phyloP scores from a whole-genome alignment of 2,329 filamentous ascomycete species.

The Purpureocillium lavendulum region DNA sequence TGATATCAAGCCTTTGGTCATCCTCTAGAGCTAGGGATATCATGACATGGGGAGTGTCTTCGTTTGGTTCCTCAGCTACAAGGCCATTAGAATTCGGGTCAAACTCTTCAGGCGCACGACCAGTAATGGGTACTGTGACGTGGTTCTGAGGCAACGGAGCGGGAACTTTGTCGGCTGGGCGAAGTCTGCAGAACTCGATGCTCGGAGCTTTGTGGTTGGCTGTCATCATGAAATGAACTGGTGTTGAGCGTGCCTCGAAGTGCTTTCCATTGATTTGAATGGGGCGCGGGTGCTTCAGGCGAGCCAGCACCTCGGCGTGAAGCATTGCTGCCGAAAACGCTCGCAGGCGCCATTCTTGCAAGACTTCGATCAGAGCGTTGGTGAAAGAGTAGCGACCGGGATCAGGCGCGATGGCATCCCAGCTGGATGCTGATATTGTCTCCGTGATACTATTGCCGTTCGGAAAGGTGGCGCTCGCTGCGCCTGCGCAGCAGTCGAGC shows the following conservation, averaged over 20 bases:
- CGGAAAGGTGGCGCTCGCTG: constrained; percentile 50
- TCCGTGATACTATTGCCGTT: constrained; percentile 52
- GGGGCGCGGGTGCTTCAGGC: constrained; percentile 49
- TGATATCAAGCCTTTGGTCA: constrained; percentile 46
- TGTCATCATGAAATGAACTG: constrained; percentile 57
- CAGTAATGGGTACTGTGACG: constrained; percentile 11
- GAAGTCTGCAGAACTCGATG: constrained; percentile 41
- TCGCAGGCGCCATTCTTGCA: constrained; percentile 46
- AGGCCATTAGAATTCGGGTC: constrained; percentile 13
- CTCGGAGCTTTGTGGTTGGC: constrained; percentile 50
- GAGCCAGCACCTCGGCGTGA: constrained; percentile 51
- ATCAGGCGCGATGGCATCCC: constrained; percentile 52
- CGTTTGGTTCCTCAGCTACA: constrained; percentile 36
- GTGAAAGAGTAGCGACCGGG: constrained; percentile 53
- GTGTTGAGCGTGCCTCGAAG: constrained; percentile 49
- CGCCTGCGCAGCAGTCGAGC: constrained; percentile 51
- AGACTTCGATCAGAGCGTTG: constrained; percentile 48
- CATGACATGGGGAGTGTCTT: constrained; percentile 51
- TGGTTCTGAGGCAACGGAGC: constrained; percentile 14
- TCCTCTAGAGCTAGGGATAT: constrained; percentile 52
- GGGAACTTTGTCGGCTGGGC: constrained; percentile 14
- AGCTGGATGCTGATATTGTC: constrained; percentile 53
- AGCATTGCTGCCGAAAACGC: constrained; percentile 53
- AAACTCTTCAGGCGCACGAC: constrained; percentile 16
- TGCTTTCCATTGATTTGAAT: constrained; percentile 49